Percentiles rank a stretch among this genome's conserved stretches.
phyloP scores from a whole-genome alignment of 352 stramenopile genomes.

The Peronospora farinosa region DNA sequence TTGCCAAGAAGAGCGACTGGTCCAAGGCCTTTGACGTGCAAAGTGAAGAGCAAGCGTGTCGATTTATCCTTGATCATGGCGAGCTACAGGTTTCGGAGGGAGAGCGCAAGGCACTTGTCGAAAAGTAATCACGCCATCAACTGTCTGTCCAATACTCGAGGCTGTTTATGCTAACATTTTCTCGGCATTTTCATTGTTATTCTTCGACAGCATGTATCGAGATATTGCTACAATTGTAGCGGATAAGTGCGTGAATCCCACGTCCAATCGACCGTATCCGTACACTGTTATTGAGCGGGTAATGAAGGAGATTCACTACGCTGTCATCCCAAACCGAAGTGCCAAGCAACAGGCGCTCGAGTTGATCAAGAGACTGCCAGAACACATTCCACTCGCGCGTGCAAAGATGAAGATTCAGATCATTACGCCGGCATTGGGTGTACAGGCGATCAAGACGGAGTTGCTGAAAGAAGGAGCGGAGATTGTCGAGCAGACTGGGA shows the following conservation, averaged over 20 bases:
- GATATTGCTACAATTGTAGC: conserved; percentile 96
- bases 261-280: conserved; percentile 93
- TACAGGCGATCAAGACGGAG: conserved; percentile 49
- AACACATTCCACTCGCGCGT: conserved; percentile 91
- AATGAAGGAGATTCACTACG: conserved; percentile 95
- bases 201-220: conserved; percentile 70
- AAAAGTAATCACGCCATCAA: conserved; percentile 52
- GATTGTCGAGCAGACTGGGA: conserved; percentile 57
- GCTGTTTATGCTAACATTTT: conserved; percentile 6
- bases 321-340: conserved; percentile 90
- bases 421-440: conserved; percentile 41
- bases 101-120: conserved; percentile 89
- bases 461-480: conserved; percentile 61
- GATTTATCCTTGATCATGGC: conserved; percentile 93
- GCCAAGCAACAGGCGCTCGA: conserved; percentile 97
- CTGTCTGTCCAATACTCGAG: background rate
- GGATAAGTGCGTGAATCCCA: conserved; percentile 96
- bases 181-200: background rate
- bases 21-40: conserved; percentile 90
- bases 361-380: conserved; percentile 91
- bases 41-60: conserved; percentile 88
- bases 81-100: conserved; percentile 95
- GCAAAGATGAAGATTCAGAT: conserved; percentile 96
- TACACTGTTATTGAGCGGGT: conserved; percentile 93
- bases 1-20: conserved; percentile 93